Conservation (phyloP, 1,139 yeast genomes). For the Sugiyamaella castrensis region DNA sequence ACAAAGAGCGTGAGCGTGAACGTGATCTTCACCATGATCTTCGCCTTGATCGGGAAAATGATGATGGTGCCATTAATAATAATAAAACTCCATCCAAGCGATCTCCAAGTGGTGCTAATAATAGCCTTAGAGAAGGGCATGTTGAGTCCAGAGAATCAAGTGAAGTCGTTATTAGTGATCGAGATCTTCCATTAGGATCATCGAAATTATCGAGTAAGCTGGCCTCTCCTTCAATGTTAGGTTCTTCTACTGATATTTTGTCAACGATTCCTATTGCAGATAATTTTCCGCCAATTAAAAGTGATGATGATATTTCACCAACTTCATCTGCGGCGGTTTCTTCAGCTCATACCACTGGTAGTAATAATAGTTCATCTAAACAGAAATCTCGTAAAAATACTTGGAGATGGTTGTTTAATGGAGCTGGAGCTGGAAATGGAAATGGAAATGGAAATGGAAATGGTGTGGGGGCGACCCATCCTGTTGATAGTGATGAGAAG, state of each 20-base stretch:
- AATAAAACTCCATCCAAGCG: too few relatives aligned
- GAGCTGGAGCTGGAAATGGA: slow-evolving; percentile 9
- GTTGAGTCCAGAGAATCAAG: neutral
- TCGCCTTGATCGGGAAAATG: too few relatives aligned
- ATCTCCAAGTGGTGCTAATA: too few relatives aligned
- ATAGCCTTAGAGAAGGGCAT: too few relatives aligned
- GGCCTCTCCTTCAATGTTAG: slow-evolving; percentile 14
- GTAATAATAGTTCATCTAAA: slow-evolving; percentile 1
- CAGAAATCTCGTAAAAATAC: slow-evolving; percentile 24
- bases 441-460: slow-evolving; percentile 5
- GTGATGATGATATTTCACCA: slow-evolving; percentile 6
- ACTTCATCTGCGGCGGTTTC: slow-evolving; percentile 3
- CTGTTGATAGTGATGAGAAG: neutral
- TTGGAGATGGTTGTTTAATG: slow-evolving; percentile 29
- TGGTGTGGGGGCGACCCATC: neutral
- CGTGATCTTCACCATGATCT: too few relatives aligned
- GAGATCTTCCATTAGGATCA: slow-evolving; percentile 5
- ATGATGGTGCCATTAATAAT: too few relatives aligned
- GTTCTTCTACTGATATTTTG: slow-evolving; percentile 14
- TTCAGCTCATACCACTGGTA: slow-evolving; percentile 3
- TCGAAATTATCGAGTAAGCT: slow-evolving; percentile 1
- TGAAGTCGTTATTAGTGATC: slow-evolving; percentile 1
- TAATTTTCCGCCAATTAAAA: neutral
- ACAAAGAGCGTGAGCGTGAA: too few relatives aligned
- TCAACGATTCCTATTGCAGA: slow-evolving; percentile 15